Conservation (phyloP, 2,329 filamentous ascomycete genomes). For the Incumbomyces lentus region DNA sequence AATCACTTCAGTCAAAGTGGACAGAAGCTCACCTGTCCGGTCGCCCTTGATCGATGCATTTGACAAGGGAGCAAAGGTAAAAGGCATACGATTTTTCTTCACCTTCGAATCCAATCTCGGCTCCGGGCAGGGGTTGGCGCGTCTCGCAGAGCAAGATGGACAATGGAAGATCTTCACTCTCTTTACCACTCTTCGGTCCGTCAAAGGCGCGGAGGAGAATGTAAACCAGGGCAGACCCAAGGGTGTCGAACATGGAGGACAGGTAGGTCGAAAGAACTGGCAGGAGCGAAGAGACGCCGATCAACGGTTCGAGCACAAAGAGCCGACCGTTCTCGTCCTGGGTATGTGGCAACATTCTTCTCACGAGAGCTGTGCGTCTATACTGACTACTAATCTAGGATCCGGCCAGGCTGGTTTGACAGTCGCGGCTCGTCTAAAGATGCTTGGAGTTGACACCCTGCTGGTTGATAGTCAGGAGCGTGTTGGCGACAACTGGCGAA, state of each 20-base stretch:
- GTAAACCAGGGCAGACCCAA: conserved; percentile 38
- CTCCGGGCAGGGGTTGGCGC: conserved; percentile 45
- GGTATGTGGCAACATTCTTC: conserved; percentile 32
- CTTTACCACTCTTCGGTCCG: conserved; percentile 47
- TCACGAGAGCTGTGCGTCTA: conserved; percentile 6
- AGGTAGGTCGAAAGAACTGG: conserved; percentile 49
- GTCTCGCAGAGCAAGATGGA: conserved; percentile 36
- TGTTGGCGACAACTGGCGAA: conserved; percentile 56
- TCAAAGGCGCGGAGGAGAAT: conserved; percentile 46
- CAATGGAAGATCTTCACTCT: conserved; percentile 55
- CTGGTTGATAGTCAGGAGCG: conserved; percentile 49
- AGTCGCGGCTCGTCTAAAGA: conserved; percentile 48
- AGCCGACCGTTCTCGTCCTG: conserved; percentile 52
- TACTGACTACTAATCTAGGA: conserved; percentile 27
- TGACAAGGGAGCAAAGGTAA: conserved; percentile 40
- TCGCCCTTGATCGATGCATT: conserved; percentile 38
- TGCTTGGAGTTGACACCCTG: conserved; percentile 46
- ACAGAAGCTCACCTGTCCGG: conserved; percentile 35
- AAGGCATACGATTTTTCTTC: conserved; percentile 49
- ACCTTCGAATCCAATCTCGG: conserved; percentile 45
- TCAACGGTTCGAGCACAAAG: conserved; percentile 38
- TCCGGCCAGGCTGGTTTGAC: conserved; percentile 53
- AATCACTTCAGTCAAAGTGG: conserved; percentile 37
- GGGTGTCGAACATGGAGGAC: conserved; percentile 48
- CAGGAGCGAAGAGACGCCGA: conserved; percentile 42